Conservation (phyloP, 108 stramenopile species). For the Parietichytrium sp. region DNA sequence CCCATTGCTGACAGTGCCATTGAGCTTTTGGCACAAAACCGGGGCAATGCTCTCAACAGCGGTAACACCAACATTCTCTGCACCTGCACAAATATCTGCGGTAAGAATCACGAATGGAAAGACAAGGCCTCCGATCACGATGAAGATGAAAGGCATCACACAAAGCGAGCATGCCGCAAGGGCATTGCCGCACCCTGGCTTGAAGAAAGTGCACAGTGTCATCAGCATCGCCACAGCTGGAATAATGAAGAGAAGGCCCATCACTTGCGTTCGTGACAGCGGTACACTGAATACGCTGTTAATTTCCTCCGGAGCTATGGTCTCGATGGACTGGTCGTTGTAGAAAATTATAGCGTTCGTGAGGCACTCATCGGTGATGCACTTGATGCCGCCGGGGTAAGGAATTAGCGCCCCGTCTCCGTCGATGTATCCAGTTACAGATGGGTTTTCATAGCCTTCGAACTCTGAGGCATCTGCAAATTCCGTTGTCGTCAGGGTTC, state of each 20-base stretch:
- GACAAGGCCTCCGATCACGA: constrained; percentile 60
- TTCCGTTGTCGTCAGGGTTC: neutral
- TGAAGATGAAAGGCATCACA: constrained; percentile 1
- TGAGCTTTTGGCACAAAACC: neutral
- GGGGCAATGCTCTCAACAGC: neutral
- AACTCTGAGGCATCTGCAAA: neutral
- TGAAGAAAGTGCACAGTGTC: neutral
- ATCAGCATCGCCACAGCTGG: neutral
- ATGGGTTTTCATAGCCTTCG: neutral
- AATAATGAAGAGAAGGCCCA: neutral
- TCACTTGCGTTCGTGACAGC: neutral
- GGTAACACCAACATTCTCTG: neutral
- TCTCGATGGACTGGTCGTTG: neutral
- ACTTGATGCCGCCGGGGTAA: neutral
- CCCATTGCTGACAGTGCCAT: neutral
- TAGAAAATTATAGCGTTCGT: neutral
- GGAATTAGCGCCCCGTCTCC: neutral
- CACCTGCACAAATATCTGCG: constrained; percentile 16
- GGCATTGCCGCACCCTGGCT: neutral
- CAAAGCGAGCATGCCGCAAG: constrained; percentile 1
- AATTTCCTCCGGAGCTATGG: neutral
- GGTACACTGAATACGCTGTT: neutral
- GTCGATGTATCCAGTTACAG: neutral
- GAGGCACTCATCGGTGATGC: constrained; percentile 13
- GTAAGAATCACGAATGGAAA: constrained; percentile 26